Base-by-base conservation (phyloP, 2,329 filamentous ascomycete species). In the Neonectria punicea region DNA sequence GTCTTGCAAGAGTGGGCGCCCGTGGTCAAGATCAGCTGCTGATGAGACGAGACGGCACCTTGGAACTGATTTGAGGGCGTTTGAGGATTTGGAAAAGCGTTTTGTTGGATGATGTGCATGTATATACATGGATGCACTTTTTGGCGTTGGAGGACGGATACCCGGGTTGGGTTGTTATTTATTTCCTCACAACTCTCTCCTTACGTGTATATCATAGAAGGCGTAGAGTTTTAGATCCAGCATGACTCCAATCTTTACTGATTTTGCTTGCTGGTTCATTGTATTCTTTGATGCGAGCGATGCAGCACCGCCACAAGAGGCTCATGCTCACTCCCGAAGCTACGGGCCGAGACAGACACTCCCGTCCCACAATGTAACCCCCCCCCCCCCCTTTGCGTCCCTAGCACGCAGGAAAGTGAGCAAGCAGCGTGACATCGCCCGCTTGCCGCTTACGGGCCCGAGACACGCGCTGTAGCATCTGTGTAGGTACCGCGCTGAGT, bases 1-100 rank as follows among this genome's bases (percentile, higher is more conserved):
- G 70, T 81, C 2, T 16, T 78, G 14, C 76, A 83, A 49, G 82
- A 85, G 69, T 85, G 83, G 83, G 69, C 60, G 2, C 13, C 36
- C n/a, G 5, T 32, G 20, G 11, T 7, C 4, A 25, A 28, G 9
- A 11, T 61, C 11, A 41, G n/a, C 22, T 34, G 49, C 28, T 51
- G 49, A 51, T 20, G 49, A 51, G 16, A 3, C 4, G 25, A n/a
- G 5, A 18, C 14, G 9, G 47, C 30, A 18, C 14, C 20, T 36
- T 10, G 22, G 4, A 22, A n/a, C 39, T 56, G 36, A 18, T 56
- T 56, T 46, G 13, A 34, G 10, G 53, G 53, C 53, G 53, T 56
- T 25, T 56, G 6, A 10, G 8, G 50, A 13, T 22, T 20, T 14
- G 49, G 30, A 51, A 51, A 51, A 51, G 49, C 30, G 28, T 11